Percentiles rank a stretch among this genome's conserved stretches.
Conservation (phyloP, 176 grass and related monocot species). For the Avena insularis region DNA sequence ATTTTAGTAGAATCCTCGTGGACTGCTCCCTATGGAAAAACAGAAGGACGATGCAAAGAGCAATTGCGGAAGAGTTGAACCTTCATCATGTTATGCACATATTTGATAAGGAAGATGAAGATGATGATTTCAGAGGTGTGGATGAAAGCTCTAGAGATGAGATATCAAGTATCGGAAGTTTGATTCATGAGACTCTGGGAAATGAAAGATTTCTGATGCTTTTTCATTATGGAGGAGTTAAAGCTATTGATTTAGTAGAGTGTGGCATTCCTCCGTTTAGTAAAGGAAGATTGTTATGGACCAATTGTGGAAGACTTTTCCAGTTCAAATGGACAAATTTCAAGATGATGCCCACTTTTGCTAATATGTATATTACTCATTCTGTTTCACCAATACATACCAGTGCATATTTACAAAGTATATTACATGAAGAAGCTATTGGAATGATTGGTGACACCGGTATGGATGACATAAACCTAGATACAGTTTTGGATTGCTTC, state of each 20-base stretch:
- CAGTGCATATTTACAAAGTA: too few species aligned
- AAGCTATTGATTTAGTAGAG: background rate
- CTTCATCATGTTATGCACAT: background rate
- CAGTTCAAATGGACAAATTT: fast-evolving
- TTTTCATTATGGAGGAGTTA: background rate
- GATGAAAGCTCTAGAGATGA: background rate
- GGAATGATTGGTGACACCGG: background rate
- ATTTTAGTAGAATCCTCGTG: background rate
- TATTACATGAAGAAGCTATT: background rate
- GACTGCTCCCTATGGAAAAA: background rate
- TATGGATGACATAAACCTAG: too few species aligned
- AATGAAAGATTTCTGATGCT: background rate
- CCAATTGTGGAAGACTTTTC: background rate
- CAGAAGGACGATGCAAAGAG: background rate
- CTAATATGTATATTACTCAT: background rate
- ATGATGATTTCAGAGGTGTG: background rate
- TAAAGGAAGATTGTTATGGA: background rate
- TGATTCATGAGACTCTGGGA: background rate
- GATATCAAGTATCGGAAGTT: background rate
- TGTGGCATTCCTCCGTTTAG: background rate
- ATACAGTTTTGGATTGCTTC: background rate
- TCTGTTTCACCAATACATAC: too few species aligned
- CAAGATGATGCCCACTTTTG: background rate
- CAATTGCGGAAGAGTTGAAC: background rate
- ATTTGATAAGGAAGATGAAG: background rate